Evolutionary conservation across 306 rosid species (phyloP).

Genomic region (Astragalus glycyphyllos): DNA sequence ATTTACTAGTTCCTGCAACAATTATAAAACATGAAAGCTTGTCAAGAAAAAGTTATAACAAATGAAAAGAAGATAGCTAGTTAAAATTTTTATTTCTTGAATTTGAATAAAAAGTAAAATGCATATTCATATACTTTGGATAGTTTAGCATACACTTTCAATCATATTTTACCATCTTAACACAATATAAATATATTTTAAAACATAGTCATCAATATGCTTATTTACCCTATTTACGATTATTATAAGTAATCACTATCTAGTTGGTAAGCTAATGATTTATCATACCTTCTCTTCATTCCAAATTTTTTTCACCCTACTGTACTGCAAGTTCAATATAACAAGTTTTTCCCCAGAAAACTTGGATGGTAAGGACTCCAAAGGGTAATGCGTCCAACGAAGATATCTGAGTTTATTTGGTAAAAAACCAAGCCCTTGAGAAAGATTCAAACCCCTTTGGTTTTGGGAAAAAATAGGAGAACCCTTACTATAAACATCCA

Average conservation of each 20-base stretch:
- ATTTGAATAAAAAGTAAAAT: neutral
- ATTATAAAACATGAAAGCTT: neutral
- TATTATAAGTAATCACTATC: too few relatives aligned
- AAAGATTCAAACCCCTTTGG: conserved; percentile 1
- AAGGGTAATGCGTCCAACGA: conserved; percentile 42
- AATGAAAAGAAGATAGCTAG: too few relatives aligned
- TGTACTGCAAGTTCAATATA: conserved; percentile 17
- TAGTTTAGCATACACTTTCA: too few relatives aligned
- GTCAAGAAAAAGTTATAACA: neutral
- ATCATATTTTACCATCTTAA: too few relatives aligned
- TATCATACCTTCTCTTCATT: conserved; percentile 21
- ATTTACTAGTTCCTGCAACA: conserved; percentile 28
- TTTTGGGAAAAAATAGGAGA: neutral
- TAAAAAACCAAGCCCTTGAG: conserved; percentile 29
- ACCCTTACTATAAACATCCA: neutral
- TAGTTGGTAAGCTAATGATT: too few relatives aligned
- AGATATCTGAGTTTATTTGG: conserved; percentile 29
- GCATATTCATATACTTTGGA: too few relatives aligned
- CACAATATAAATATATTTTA: neutral
- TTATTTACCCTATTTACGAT: too few relatives aligned
- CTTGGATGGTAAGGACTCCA: conserved; percentile 34
- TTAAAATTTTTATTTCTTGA: neutral
- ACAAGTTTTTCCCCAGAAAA: conserved; percentile 39
- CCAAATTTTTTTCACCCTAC: conserved; percentile 42
- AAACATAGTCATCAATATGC: too few relatives aligned